Base-by-base conservation (phyloP, 179 eudicot species). In the Amaranthus tricolor region DNA sequence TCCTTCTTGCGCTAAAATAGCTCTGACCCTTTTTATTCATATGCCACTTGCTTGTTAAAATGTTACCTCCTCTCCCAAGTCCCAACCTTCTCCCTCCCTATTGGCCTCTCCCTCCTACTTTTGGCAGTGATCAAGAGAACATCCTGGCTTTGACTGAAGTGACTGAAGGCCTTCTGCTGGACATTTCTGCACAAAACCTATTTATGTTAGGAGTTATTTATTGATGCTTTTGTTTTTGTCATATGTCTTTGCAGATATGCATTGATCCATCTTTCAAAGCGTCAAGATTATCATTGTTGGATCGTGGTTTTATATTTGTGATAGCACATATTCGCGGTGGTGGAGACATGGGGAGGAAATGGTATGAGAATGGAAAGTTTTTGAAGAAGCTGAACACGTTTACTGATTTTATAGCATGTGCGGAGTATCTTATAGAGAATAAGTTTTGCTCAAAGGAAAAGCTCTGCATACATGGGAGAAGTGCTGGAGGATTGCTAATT, bases 271-370 rank as follows among this genome's bases (percentile, higher is more conserved):
- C 47, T 66, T 94, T 94, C 84, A 85, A 84, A 68, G 83, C 87
- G 45, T 82, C 97, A 77, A 85, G 91, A 80, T 74, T 92, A 70
- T 90, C 97, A 65, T 85, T 94, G 88, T 77, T 94, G 74, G 97
- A 94, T 85, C 83, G 98, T 9, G 98, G 98, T 49, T 86, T 94
- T 73, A 83, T 88, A 59, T 90, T 72, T 77, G 89, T 80, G 13
- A 85, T 92, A 85, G 96, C 97, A 55, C 98, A 92, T 72, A 71
- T 90, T 59, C 98, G 96, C 79, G 98, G 97, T 72, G 98, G 98
- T 74, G 97, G 98, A 76, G 98, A 94, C 82, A 88, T 94, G 96
- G 98, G 97, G 65, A 88, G 98, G 82, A 86, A 84, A 77, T 92
- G 98, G 97, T 94, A 94, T 65, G 98, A 94, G 86, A 81, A 90